Percentiles rank a stretch among this genome's conserved stretches.
These are phyloP conservation scores for Penicillium argentinense DNA, from an alignment of 495 filamentous ascomycete genomes.

Conservation along the genomic window DNA sequence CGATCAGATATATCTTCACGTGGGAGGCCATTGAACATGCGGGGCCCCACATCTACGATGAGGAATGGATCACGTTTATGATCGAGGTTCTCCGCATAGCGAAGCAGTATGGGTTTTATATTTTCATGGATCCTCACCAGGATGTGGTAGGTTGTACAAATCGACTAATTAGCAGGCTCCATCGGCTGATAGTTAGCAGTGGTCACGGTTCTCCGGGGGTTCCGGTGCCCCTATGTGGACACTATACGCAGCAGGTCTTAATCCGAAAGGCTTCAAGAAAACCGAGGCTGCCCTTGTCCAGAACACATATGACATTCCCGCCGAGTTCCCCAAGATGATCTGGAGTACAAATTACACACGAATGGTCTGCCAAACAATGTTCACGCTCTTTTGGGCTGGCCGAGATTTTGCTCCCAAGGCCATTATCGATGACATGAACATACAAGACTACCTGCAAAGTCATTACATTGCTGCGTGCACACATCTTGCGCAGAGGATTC, in stretches of 20 bases:
- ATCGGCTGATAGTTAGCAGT: constrained; percentile 45
- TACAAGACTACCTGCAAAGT: constrained; percentile 90
- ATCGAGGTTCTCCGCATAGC: constrained; percentile 80
- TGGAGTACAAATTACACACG: constrained; percentile 97
- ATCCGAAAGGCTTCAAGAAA: constrained; percentile 77
- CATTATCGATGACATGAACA: constrained; percentile 90
- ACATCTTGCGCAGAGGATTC: constrained; percentile 79
- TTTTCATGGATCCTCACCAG: constrained; percentile 98
- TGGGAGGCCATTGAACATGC: constrained; percentile 98
- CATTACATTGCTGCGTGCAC: constrained; percentile 80
- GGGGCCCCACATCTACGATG: constrained; percentile 91
- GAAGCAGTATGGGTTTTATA: constrained; percentile 87
- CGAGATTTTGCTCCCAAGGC: constrained; percentile 93
- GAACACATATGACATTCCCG: constrained; percentile 87
- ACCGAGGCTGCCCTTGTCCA: constrained; percentile 95
- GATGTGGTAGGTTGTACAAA: constrained; percentile 68
- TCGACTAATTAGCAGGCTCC: neutral
- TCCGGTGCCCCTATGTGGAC: constrained; percentile 99
- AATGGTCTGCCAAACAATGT: constrained; percentile 84
- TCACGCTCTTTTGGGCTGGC: constrained; percentile 93
- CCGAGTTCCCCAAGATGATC: constrained; percentile 94
- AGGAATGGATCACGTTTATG: constrained; percentile 90
- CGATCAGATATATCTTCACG: constrained; percentile 93
- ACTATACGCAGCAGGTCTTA: constrained; percentile 86
- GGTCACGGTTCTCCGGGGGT: constrained; percentile 91